Conservation (phyloP, 2,329 filamentous ascomycete genomes). For the Teratosphaeria viscida region DNA sequence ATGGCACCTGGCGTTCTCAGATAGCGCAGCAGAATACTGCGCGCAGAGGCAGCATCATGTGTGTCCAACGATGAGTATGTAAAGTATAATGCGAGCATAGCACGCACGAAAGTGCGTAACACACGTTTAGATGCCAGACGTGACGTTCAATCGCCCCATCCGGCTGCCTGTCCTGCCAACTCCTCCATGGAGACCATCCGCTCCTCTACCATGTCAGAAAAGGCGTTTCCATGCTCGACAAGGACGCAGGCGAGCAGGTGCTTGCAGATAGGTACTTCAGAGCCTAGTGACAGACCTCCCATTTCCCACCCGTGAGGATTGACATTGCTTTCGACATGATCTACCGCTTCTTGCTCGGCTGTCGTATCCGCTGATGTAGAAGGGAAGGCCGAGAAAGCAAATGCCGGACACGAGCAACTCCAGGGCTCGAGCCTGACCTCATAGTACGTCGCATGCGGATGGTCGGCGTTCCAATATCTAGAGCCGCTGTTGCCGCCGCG, state of each 20-base stretch:
- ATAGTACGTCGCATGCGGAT: slow-evolving; percentile 50
- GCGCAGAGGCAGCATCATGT: slow-evolving; percentile 2
- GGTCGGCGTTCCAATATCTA: slow-evolving; percentile 3
- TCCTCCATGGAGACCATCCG: slow-evolving; percentile 51
- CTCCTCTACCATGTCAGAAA: slow-evolving; percentile 48
- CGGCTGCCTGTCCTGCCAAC: slow-evolving; percentile 58
- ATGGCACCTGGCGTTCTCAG: slow-evolving; percentile 11
- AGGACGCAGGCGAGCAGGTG: slow-evolving; percentile 79
- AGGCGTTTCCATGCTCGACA: slow-evolving; percentile 53
- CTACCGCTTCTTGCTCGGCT: neutral
- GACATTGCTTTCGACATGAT: neutral
- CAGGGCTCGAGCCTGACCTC: slow-evolving; percentile 64
- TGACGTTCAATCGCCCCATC: slow-evolving; percentile 27
- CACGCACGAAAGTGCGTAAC: neutral
- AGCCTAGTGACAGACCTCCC: slow-evolving; percentile 39
- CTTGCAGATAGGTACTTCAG: slow-evolving; percentile 58
- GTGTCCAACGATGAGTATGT: slow-evolving; percentile 7
- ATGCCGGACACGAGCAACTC: slow-evolving; percentile 85
- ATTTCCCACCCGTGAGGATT: slow-evolving; percentile 18
- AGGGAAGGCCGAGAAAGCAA: slow-evolving; percentile 61
- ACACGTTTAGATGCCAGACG: neutral
- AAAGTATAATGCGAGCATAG: slow-evolving; percentile 4
- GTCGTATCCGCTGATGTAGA: slow-evolving; percentile 2
- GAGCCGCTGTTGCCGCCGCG: slow-evolving; percentile 3
- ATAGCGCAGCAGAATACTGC: slow-evolving; percentile 4